phyloP scores from a whole-genome alignment of 176 grass and related monocot genomes.

The Triticum timopheevii region DNA sequence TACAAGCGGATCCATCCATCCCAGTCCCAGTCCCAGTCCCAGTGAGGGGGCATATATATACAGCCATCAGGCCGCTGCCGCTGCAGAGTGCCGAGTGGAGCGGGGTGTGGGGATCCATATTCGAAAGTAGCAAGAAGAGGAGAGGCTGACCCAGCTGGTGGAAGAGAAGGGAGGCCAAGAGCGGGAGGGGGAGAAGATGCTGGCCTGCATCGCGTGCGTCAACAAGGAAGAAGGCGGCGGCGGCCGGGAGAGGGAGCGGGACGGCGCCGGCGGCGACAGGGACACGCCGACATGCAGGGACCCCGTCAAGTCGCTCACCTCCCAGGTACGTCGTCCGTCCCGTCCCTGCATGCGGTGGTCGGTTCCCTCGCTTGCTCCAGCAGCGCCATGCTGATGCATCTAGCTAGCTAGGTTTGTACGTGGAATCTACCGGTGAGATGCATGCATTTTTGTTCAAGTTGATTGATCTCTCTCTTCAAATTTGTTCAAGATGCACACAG shows the following conservation, averaged over 20 bases:
- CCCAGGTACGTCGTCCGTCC: conserved; percentile 31
- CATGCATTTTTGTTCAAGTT: too few species aligned
- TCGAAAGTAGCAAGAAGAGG: not conserved
- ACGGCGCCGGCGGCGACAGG: not conserved
- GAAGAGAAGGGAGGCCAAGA: not conserved
- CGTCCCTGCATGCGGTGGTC: too few species aligned
- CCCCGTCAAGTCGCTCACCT: conserved; percentile 58
- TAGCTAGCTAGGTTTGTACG: too few species aligned
- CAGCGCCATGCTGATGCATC: too few species aligned
- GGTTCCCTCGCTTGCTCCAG: too few species aligned
- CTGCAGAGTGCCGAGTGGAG: not conserved
- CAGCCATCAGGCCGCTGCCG: too few species aligned
- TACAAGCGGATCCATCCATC: not conserved
- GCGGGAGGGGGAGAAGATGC: conserved; percentile 22
- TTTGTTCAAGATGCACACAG: too few species aligned
- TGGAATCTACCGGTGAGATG: too few species aligned
- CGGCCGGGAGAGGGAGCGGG: not conserved
- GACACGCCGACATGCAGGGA: conserved; percentile 44
- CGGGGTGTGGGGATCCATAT: not conserved
- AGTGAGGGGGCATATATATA: not conserved
- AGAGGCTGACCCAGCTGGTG: not conserved
- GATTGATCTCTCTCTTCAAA: too few species aligned
- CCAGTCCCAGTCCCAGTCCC: too few species aligned
- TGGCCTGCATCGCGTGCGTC: conserved; percentile 61
- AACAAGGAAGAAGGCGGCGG: conserved; percentile 39